phyloP scores from a whole-genome alignment of 768 basidiomycete genomes.

The Auricularia heimuer region DNA sequence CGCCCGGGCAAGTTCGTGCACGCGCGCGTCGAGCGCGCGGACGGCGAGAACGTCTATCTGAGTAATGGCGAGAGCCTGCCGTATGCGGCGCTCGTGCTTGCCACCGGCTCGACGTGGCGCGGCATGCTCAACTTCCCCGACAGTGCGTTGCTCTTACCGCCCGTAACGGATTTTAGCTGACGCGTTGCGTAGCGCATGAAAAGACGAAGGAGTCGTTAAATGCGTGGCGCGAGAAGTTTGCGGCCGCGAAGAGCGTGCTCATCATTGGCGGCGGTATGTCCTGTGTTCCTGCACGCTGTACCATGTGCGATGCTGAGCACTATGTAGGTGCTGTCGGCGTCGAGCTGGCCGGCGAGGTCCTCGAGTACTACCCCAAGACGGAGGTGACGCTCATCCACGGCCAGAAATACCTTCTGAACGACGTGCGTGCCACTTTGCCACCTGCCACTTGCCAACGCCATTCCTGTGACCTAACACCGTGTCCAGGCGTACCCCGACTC shows the following conservation, averaged over 20 bases:
- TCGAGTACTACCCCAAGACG: constrained; percentile 10
- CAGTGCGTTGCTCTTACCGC: neutral
- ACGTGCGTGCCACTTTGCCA: neutral
- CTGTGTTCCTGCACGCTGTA: too few species aligned
- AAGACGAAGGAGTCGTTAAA: constrained; percentile 1
- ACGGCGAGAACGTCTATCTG: constrained; percentile 6
- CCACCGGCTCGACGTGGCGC: constrained; percentile 3
- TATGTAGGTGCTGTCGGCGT: constrained; percentile 11
- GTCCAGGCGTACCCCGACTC: constrained; percentile 11
- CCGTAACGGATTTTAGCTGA: neutral
- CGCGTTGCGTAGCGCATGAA: neutral
- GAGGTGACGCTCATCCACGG: constrained; percentile 13
- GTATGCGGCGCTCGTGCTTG: constrained; percentile 7
- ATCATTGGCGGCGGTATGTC: constrained; percentile 10
- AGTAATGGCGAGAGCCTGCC: neutral
- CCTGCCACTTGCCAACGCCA: too few species aligned
- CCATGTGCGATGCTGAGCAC: too few species aligned
- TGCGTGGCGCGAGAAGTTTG: constrained; percentile 11
- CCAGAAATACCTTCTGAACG: constrained; percentile 9
- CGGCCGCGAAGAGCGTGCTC: constrained; percentile 9
- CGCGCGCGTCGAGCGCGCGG: constrained; percentile 5
- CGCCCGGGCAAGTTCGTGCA: constrained; percentile 3
- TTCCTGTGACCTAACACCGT: too few species aligned
- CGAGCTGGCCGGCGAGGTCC: constrained; percentile 14
- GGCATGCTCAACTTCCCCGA: constrained; percentile 1